Evolutionary conservation across 1,284 basidiomycete genomes (phyloP).

Genomic region (Microbotryum intermedium): DNA sequence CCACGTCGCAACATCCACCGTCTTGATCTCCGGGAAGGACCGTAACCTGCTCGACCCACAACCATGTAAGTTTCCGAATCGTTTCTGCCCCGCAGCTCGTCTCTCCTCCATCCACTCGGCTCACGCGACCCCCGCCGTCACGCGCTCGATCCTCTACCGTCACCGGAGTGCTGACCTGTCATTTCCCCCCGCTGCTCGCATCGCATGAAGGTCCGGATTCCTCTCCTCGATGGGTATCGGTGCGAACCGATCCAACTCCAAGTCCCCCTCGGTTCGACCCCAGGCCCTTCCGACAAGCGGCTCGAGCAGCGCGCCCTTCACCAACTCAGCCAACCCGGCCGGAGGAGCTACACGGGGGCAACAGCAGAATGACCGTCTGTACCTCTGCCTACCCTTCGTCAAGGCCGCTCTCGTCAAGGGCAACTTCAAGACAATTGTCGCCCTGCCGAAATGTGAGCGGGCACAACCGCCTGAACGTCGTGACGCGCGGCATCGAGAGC

Average conservation of each 20-base stretch:
- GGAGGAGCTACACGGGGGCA: conserved; percentile 16
- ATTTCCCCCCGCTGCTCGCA: neutral
- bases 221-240: conserved; percentile 29
- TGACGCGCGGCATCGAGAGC: neutral
- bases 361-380: conserved; percentile 18
- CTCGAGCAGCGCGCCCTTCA: conserved; percentile 20
- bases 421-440: conserved; percentile 97
- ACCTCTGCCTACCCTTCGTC: conserved; percentile 53
- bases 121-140: no score
- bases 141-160: no score
- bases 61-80: no score
- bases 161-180: no score
- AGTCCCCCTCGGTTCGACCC: neutral
- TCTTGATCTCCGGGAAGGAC: no score
- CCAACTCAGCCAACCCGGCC: neutral
- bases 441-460: conserved; percentile 70
- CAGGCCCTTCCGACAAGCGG: conserved; percentile 3
- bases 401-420: conserved; percentile 96
- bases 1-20: no score
- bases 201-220: conserved; percentile 29
- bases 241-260: conserved; percentile 1
- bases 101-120: no score
- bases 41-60: no score
- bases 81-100: no score
- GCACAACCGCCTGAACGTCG: neutral